Base-by-base conservation (phyloP, 2,329 filamentous ascomycete genomes). In the Pseudogymnoascus sp. region DNA sequence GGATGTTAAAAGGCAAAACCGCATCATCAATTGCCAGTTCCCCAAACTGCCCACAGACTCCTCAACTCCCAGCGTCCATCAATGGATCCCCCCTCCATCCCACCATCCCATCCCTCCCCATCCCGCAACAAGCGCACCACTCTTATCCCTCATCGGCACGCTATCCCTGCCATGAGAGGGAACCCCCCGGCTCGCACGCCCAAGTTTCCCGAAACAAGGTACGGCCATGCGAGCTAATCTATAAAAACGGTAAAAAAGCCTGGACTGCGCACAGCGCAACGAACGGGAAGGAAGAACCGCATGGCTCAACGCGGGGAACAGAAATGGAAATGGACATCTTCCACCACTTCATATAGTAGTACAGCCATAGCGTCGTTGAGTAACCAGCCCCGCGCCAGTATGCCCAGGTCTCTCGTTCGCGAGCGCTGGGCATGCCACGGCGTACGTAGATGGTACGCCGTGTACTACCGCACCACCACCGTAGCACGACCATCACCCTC, bases 161-260 rank as follows among this genome's bases (percentile, higher is more conserved):
- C 18, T n/a, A 13, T 12, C 40, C 18, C 40, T 25, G 4, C 40
- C 9, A 8, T 9, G 15, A 36, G 13, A 13, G 13, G n/a, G 15
- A 15, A 7, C 36, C 35, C 37, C 37, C 37, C 40, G 40, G 40
- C 40, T 45, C 40, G 21, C 40, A 25, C 40, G 21, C 40, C 21
- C 40, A 45, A 45, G 18, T 45, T 45, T 45, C 40, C 40, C 40
- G 40, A 45, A 45, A 45, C 40, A 45, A 45, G 40, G 40, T 45
- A 45, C 40, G 40, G 10, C 40, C 40, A 45, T 45, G 40, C 40
- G 40, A 45, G 40, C 40, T 45, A 45, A 45, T 45, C 21, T 45
- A 45, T 45, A 25, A 45, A 13, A 45, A 45, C 40, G 40, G 40
- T 27, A 27, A 45, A 45, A 21, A 45, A 21, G 12, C n/a, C 39